Percentiles rank a stretch among this genome's conserved stretches.
Conservation (phyloP, 139 green algal genomes). For the Tetratostichococcus sp. region DNA sequence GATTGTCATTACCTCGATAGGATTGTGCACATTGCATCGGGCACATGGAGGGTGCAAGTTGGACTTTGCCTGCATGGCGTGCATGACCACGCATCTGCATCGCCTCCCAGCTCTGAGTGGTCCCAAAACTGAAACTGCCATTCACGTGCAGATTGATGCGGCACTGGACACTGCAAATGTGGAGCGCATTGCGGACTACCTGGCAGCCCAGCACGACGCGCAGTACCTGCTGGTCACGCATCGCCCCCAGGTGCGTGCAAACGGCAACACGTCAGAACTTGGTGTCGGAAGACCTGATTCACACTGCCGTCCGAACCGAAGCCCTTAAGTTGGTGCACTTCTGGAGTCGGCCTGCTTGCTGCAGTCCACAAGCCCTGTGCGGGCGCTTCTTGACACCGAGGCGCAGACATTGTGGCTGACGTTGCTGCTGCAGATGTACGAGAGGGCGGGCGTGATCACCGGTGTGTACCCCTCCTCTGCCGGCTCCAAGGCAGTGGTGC, state of each 20-base stretch:
- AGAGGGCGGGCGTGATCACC: constrained; percentile 57
- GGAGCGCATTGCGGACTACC: constrained; percentile 50
- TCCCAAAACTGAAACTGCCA: background rate
- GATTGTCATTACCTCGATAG: too few relatives aligned
- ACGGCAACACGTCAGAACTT: too few relatives aligned
- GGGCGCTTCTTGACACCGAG: too few relatives aligned
- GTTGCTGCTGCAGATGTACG: constrained; percentile 45
- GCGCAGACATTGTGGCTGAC: background rate
- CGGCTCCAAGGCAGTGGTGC: constrained; percentile 37
- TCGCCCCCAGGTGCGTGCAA: constrained; percentile 47
- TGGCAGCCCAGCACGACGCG: constrained; percentile 26
- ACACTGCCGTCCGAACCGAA: too few relatives aligned
- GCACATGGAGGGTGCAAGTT: too few relatives aligned
- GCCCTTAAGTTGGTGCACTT: too few relatives aligned
- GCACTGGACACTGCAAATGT: constrained; percentile 60
- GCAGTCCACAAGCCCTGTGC: too few relatives aligned
- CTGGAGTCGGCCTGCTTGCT: too few relatives aligned
- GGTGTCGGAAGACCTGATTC: too few relatives aligned
- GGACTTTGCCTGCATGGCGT: too few relatives aligned
- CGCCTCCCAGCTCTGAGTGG: background rate
- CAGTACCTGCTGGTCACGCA: constrained; percentile 80
- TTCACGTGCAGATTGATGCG: background rate
- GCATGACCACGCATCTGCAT: too few relatives aligned
- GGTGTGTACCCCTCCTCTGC: constrained; percentile 43
- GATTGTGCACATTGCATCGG: background rate